phyloP scores from a whole-genome alignment of 2,329 filamentous ascomycete genomes.

The Polychaeton citri region DNA sequence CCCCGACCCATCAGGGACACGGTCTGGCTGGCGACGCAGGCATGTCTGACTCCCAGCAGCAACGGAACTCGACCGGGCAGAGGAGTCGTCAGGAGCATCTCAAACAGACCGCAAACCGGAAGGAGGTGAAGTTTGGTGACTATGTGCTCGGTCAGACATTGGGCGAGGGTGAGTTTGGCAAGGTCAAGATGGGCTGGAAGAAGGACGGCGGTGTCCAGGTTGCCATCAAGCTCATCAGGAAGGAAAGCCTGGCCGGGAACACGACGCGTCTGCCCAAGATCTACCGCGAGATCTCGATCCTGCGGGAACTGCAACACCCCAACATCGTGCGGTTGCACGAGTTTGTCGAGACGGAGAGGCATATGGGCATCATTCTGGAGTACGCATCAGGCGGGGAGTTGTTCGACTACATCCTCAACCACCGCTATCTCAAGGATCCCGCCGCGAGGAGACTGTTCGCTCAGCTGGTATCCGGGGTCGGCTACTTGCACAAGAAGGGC shows the following conservation, averaged over 20 bases:
- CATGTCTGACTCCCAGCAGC: conserved; percentile 31
- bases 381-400: conserved; percentile 96
- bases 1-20: conserved; percentile 34
- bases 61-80: conserved; percentile 12
- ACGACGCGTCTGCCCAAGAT: conserved; percentile 88
- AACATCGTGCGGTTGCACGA: conserved; percentile 96
- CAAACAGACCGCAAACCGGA: conserved; percentile 36
- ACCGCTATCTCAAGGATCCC: conserved; percentile 90
- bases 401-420: conserved; percentile 95
- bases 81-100: conserved; percentile 47
- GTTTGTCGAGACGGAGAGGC: conserved; percentile 94
- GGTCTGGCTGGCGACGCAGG: conserved; percentile 37
- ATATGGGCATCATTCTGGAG: conserved; percentile 96
- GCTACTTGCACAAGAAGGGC: conserved; percentile 95
- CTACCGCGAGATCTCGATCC: conserved; percentile 87
- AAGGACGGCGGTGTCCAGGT: conserved; percentile 84
- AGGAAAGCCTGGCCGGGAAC: conserved; percentile 79
- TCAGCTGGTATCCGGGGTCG: conserved; percentile 89
- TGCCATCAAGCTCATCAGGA: conserved; percentile 93
- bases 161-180: conserved; percentile 95
- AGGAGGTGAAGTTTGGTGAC: conserved; percentile 82
- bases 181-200: conserved; percentile 98
- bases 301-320: conserved; percentile 76
- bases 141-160: conserved; percentile 94
- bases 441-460: conserved; percentile 84